These are phyloP conservation scores for Infundibulicybe gibba DNA, from an alignment of 768 basidiomycete species.

Conservation along the genomic window DNA sequence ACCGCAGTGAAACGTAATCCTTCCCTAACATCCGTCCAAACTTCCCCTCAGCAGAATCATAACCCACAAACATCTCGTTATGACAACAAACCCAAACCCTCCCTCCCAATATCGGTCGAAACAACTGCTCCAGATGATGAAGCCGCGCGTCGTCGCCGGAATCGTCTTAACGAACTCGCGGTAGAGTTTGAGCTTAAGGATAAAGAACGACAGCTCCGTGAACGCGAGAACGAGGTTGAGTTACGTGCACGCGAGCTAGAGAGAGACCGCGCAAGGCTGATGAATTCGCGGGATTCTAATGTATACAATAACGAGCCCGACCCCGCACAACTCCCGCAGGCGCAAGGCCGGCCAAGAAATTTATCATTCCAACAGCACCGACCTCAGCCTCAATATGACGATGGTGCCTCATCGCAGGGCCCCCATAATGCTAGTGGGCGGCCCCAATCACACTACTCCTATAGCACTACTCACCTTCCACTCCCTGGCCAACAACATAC, in stretches of 20 bases:
- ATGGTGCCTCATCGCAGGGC: slow-evolving; percentile 5
- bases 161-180: slow-evolving; percentile 45
- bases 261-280: slow-evolving; percentile 42
- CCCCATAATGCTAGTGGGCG: neutral
- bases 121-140: slow-evolving; percentile 23
- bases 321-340: slow-evolving; percentile 11
- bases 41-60: too few species aligned
- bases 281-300: slow-evolving; percentile 29
- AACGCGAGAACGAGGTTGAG: slow-evolving; percentile 53
- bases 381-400: slow-evolving; percentile 3
- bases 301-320: slow-evolving; percentile 9
- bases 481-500: slow-evolving; percentile 25
- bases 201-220: slow-evolving; percentile 48
- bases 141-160: slow-evolving; percentile 23
- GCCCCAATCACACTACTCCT: slow-evolving; percentile 25
- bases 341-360: slow-evolving; percentile 28
- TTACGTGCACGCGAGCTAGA: slow-evolving; percentile 55
- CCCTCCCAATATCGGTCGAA: slow-evolving; percentile 13
- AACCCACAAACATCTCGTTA: too few species aligned
- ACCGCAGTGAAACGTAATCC: slow-evolving; percentile 12
- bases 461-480: slow-evolving; percentile 38
- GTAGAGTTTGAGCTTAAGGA: slow-evolving; percentile 47
- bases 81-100: slow-evolving; percentile 14
- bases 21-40: too few species aligned
- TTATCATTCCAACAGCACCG: slow-evolving; percentile 27